Base-by-base conservation (phyloP, 2,329 filamentous ascomycete genomes). In the Penicillium sp. region DNA sequence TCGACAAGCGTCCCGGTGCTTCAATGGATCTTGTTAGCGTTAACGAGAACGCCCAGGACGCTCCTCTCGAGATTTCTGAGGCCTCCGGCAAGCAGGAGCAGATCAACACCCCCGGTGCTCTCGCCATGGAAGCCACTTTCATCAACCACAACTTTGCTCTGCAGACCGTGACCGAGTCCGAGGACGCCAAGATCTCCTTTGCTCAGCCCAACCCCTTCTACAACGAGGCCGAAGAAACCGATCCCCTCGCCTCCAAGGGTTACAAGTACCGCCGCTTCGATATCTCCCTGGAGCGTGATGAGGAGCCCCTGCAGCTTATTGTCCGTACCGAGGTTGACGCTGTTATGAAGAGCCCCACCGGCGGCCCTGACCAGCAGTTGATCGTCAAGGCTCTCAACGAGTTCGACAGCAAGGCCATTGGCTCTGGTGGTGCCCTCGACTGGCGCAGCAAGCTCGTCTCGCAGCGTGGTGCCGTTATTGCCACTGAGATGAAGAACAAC, bases 401-500 rank as follows among this genome's bases (percentile, higher is more conserved):
- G 82, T 99, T 98, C 74, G 95, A 99, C 81, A 92, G 87, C 86
- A 97, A 96, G 83, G 95, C 95, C 24, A 93, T 96, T 75, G 95
- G 95, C 68, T 91, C 90, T 65, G 95, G 95, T 66, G 92, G 93
- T 64, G 95, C 95, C 54, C 84, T 99, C 52, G 95, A 99, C 84
- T 99, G 95, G 95, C 86, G 95, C 75, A 89, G 88, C 66, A 99
- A 99, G 85, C 86, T 99, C 59, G 90, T 90, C 63, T 91, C 88
- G 68, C 93, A 97, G 82, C 90, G 95, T 71, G 95, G 95, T 87
- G 95, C 95, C 56, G 93, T 99, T 44, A 90, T 99, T 26, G 95
- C 95, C 21, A 99, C 95, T 13, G 95, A 99, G 82, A 99, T 99
- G 95, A 99, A 99, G 90, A 99, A 99, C 87, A 99, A 99, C 86